These are phyloP conservation scores for Trifolium fragiferum DNA, from an alignment of 306 rosid genomes.

Conservation along the genomic window DNA sequence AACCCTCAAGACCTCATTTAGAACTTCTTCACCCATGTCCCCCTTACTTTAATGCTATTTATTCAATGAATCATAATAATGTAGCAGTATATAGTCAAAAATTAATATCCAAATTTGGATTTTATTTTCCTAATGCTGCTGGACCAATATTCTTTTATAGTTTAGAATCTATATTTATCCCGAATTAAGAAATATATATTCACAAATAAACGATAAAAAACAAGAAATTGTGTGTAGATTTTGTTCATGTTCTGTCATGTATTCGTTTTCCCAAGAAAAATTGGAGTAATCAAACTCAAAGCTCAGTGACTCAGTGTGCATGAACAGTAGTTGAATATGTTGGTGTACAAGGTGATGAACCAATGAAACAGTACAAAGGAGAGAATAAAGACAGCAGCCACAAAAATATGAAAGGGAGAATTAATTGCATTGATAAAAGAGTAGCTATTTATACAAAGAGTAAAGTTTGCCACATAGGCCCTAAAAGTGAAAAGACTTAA, in stretches of 20 bases:
- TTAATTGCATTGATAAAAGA: too few species aligned
- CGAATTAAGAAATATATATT: slow-evolving; percentile 25
- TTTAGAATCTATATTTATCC: slow-evolving; percentile 29
- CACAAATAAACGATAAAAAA: slow-evolving; percentile 32
- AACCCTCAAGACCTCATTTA: background rate
- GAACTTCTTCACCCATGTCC: background rate
- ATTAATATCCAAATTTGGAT: slow-evolving; percentile 38
- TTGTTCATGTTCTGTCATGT: slow-evolving; percentile 34
- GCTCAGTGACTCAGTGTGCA: background rate
- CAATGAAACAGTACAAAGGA: too few species aligned
- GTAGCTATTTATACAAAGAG: too few species aligned
- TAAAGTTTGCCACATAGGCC: too few species aligned
- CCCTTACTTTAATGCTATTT: background rate
- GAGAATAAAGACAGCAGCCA: too few species aligned
- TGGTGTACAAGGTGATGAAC: too few species aligned
- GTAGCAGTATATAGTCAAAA: background rate
- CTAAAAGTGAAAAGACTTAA: too few species aligned
- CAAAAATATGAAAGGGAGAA: too few species aligned
- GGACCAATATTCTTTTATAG: slow-evolving; percentile 29
- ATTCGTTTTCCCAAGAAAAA: slow-evolving; percentile 39
- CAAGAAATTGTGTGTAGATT: slow-evolving; percentile 37
- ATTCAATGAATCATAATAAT: background rate
- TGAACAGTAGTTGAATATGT: background rate
- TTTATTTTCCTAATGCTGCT: slow-evolving; percentile 12
- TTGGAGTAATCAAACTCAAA: slow-evolving; percentile 32